phyloP scores from a whole-genome alignment of 164 flowering plant genomes.

The Echeveria elegans region DNA sequence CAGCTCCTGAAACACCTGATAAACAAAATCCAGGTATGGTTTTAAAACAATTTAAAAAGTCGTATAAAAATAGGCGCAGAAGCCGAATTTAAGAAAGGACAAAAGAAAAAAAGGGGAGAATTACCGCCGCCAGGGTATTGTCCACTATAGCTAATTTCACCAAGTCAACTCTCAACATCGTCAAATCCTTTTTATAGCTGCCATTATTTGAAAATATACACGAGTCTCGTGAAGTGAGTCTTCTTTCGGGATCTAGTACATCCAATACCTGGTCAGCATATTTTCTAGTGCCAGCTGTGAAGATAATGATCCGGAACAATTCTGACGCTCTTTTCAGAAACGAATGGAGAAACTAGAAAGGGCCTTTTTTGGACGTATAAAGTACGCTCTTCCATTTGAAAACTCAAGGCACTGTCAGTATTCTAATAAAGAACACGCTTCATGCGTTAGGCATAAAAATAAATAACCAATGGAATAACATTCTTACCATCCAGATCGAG shows the following conservation, averaged over 20 bases:
- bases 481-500: conserved; percentile 17
- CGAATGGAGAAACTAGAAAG: conserved; percentile 40
- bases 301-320: conserved; percentile 79
- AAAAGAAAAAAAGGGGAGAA: too few relatives aligned
- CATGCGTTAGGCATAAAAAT: too few relatives aligned
- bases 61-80: too few relatives aligned
- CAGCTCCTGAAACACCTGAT: conserved; percentile 24
- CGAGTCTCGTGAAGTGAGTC: conserved; percentile 81
- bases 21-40: too few relatives aligned
- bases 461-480: too few relatives aligned
- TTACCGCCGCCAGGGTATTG: conserved; percentile 87
- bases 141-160: conserved; percentile 88
- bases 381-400: conserved; percentile 74
- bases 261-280: conserved; percentile 82
- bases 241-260: conserved; percentile 68
- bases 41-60: too few relatives aligned
- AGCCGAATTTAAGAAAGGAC: not conserved
- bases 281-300: conserved; percentile 91
- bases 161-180: conserved; percentile 76
- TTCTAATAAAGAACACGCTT: too few relatives aligned
- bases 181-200: conserved; percentile 84
- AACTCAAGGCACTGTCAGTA: conserved; percentile 86
- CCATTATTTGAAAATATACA: conserved; percentile 77
- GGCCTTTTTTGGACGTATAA: conserved; percentile 87
- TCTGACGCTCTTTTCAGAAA: conserved; percentile 80